Base-by-base conservation (phyloP, 1,284 basidiomycete genomes). In the Puccinia sorghi region DNA sequence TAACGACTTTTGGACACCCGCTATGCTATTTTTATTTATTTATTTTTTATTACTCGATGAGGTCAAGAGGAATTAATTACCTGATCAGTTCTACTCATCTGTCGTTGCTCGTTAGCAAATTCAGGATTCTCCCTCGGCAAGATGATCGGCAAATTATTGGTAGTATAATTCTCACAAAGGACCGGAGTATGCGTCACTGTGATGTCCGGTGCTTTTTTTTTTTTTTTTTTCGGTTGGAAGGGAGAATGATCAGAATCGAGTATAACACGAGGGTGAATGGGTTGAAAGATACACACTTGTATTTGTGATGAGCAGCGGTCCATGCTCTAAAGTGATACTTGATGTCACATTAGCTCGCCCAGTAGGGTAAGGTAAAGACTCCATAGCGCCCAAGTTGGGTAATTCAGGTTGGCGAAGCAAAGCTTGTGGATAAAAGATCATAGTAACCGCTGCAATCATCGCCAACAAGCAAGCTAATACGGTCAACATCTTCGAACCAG, bases 281-380 rank as follows among this genome's bases (percentile, higher is more conserved):
- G 6, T 32, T 32, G 1, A 32, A 32, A 4, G 43, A 66, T 66
- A 66, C 63, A 66, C 63, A 66, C 43, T 43, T 66, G 43, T 66
- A 66, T 22, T 43, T 66, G 43, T 66, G 39, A 59, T 59, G 20
- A n/a, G 43, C 20, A 66, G 32, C 63, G 39, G 39, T 32, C 32
- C 32, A 43, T 66, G 39, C 12, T 17, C 43, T 41, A 17, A 46
- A 43, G 20, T 7, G 9, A 12, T 22, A 5, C 3, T 8, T 43
- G 41, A 8, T 3, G 27, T 66, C 39, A 48, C 63, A 43, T 66
- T 66, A 22, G 43, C n/a, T 20, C 39, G 17, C 13, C 46, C 63
- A 43, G 32, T n/a, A 20, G 61, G 22, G 12, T 27, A 39, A 20
- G 27, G 32, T 32, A 32, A 39, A 17, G 61, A 63, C 0, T 43